These are phyloP conservation scores for Pachysolen tannophilus DNA, from an alignment of 805 yeast genomes.

Conservation along the genomic window DNA sequence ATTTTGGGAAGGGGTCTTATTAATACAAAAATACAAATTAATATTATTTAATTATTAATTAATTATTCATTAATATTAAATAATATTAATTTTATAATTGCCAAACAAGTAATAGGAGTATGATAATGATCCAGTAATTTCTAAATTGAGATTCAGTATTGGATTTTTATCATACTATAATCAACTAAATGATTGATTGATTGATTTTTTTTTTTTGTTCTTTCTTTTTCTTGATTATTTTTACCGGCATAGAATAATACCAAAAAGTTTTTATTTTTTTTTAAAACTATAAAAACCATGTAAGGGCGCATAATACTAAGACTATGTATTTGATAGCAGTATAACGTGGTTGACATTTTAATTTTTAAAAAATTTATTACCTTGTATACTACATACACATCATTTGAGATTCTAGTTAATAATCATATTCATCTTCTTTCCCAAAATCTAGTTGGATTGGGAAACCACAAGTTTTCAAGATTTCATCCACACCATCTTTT, in stretches of 20 bases:
- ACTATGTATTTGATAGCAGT: slow-evolving; percentile 9
- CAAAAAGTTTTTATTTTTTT: not conserved
- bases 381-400: no score
- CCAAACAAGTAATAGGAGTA: not conserved
- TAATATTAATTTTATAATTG: no score
- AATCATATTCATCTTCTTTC: slow-evolving; percentile 57
- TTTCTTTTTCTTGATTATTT: not conserved
- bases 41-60: no score
- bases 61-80: no score
- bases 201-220: not conserved
- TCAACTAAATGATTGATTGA: not conserved
- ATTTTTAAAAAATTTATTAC: no score
- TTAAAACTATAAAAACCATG: slow-evolving; percentile 1
- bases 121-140: not conserved
- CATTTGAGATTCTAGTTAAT: no score
- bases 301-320: slow-evolving; percentile 10
- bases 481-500: slow-evolving; percentile 37
- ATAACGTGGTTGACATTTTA: slow-evolving; percentile 10
- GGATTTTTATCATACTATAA: not conserved
- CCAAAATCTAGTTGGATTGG: slow-evolving; percentile 45
- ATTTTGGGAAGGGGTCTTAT: no score
- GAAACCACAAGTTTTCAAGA: slow-evolving; percentile 62
- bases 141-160: not conserved
- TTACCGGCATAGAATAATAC: not conserved
- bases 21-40: no score